Evolutionary conservation across 2,329 filamentous ascomycete species (phyloP).

Genomic region (Pseudogymnoascus sp.): DNA sequence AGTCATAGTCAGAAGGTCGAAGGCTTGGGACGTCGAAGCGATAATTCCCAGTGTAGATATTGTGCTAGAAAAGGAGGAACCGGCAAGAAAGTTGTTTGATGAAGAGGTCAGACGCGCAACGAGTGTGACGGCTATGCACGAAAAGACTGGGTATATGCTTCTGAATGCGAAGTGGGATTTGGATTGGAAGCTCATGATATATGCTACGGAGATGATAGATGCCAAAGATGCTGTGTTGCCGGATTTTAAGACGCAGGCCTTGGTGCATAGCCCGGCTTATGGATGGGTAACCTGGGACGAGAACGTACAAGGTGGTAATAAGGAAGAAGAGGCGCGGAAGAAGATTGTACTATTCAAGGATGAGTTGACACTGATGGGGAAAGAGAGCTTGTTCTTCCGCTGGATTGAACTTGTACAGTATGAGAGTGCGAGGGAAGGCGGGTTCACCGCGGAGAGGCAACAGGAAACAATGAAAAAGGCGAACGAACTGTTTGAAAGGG

Average conservation of each 20-base stretch:
- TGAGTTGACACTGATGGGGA: constrained; percentile 63
- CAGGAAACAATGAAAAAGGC: constrained; percentile 64
- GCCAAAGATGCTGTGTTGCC: constrained; percentile 35
- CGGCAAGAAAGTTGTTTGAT: constrained; percentile 49
- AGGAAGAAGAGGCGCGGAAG: constrained; percentile 54
- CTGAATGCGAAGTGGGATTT: constrained; percentile 82
- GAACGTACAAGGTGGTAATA: constrained; percentile 38
- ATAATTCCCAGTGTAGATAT: constrained; percentile 42
- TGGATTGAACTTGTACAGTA: constrained; percentile 92
- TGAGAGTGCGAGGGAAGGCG: constrained; percentile 69
- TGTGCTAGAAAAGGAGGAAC: constrained; percentile 36
- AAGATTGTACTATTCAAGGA: constrained; percentile 79
- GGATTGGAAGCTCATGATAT: constrained; percentile 74
- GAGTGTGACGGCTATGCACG: constrained; percentile 53
- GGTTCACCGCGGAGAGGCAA: constrained; percentile 69
- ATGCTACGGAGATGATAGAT: constrained; percentile 46
- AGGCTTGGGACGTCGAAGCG: constrained; percentile 56
- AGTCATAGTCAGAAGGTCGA: constrained; percentile 70
- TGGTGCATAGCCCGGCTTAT: constrained; percentile 58
- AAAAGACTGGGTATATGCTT: constrained; percentile 82
- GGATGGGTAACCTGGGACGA: constrained; percentile 66
- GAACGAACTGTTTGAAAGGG: constrained; percentile 62
- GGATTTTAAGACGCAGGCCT: constrained; percentile 62
- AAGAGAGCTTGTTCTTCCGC: constrained; percentile 81
- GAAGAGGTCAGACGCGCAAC: constrained; percentile 60